phyloP scores from a whole-genome alignment of 805 yeast genomes.

The Candida golubevii region DNA sequence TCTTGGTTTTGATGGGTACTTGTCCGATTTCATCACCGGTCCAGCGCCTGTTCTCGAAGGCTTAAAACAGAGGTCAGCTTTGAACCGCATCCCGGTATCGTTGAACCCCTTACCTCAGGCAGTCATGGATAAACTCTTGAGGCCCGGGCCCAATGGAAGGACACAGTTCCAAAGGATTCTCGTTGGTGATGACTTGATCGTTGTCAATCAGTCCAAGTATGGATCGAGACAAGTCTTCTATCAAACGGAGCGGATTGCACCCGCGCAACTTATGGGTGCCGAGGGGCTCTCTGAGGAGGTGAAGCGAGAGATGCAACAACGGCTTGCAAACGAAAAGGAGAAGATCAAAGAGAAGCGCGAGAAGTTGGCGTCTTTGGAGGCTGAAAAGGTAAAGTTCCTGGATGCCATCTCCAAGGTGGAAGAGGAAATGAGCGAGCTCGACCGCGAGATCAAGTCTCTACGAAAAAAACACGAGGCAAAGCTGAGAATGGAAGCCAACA shows the following conservation, averaged over 20 bases:
- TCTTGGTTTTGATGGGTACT: conserved; percentile 76
- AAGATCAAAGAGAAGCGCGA: conserved; percentile 14
- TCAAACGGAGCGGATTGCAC: conserved; percentile 33
- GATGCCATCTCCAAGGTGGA: conserved; percentile 6
- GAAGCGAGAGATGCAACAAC: conserved; percentile 17
- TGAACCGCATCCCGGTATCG: conserved; percentile 60
- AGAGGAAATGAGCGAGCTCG: conserved; percentile 11
- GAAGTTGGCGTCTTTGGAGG: conserved; percentile 4
- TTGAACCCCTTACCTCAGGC: conserved; percentile 27
- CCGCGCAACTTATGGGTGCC: conserved; percentile 28
- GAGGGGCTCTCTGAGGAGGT: conserved; percentile 28
- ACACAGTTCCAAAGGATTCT: conserved; percentile 53
- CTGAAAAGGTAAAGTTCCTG: conserved; percentile 1
- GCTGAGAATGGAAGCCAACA: conserved; percentile 25
- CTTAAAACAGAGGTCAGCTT: conserved; percentile 53
- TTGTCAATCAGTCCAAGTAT: conserved; percentile 54
- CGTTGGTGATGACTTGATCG: conserved; percentile 52
- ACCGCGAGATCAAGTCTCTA: conserved; percentile 21
- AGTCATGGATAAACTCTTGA: conserved; percentile 35
- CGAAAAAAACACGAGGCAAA: conserved; percentile 25
- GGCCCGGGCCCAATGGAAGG: conserved; percentile 34
- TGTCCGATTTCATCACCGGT: conserved; percentile 68
- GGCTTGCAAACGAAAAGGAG: conserved; percentile 14
- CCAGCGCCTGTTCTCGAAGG: conserved; percentile 67
- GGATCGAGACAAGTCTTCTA: conserved; percentile 54